Evolutionary conservation across 164 flowering plant species (phyloP).

Genomic region (Macadamia integrifolia): DNA sequence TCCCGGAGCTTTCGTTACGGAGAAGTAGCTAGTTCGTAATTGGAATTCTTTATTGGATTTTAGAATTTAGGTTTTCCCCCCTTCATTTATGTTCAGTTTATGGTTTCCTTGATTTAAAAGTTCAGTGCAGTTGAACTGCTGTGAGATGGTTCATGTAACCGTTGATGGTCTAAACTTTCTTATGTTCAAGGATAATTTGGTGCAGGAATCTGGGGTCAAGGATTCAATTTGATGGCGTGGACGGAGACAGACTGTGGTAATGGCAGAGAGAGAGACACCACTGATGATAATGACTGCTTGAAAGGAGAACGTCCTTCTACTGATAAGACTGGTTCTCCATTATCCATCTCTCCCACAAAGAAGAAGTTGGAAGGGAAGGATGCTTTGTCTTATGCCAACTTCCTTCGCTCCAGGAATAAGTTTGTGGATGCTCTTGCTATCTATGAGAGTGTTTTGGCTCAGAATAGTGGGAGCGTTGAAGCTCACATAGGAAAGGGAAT

Average conservation of each 20-base stretch:
- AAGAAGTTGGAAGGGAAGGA: conserved; percentile 73
- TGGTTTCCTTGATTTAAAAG: no score
- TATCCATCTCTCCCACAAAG: conserved; percentile 18
- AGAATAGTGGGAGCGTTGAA: conserved; percentile 68
- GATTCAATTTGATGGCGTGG: conserved; percentile 38
- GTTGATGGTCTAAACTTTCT: background rate
- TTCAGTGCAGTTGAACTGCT: background rate
- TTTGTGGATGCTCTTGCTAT: conserved; percentile 82
- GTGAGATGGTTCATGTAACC: background rate
- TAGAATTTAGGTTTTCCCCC: background rate
- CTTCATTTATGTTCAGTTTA: background rate
- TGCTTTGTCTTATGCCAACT: conserved; percentile 80
- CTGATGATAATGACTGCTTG: conserved; percentile 43
- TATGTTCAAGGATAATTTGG: conserved; percentile 4
- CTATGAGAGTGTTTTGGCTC: conserved; percentile 65
- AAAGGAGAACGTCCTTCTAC: conserved; percentile 31
- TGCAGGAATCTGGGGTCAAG: conserved; percentile 19
- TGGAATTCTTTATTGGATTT: background rate
- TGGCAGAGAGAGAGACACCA: conserved; percentile 30
- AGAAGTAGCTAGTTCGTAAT: background rate
- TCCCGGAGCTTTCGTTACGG: background rate
- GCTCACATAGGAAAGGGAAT: conserved; percentile 95
- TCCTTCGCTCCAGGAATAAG: conserved; percentile 89
- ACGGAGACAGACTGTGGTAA: conserved; percentile 37
- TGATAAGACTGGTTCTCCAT: conserved; percentile 27